Conservation (phyloP, 2,329 filamentous ascomycete genomes). For the Colletotrichum limetticola region DNA sequence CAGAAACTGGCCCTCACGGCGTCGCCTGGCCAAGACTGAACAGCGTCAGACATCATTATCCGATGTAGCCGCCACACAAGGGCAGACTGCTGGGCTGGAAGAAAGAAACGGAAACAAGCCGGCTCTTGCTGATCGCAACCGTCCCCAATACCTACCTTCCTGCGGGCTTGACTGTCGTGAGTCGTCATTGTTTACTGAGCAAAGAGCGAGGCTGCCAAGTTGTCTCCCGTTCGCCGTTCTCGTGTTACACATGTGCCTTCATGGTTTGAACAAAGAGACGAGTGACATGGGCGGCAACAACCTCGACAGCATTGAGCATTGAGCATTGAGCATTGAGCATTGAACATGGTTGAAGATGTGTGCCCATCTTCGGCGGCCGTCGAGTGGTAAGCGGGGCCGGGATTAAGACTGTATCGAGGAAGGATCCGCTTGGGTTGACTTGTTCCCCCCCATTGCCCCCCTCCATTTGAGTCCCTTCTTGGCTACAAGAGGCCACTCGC, state of each 20-base stretch:
- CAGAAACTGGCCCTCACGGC: not conserved
- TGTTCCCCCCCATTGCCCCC: not conserved
- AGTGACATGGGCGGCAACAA: not conserved
- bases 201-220: not conserved
- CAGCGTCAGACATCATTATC: not conserved
- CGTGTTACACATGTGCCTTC: slow-evolving; percentile 16
- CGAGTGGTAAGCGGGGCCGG: slow-evolving; percentile 20
- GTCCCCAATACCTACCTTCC: not conserved
- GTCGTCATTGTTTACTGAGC: not conserved
- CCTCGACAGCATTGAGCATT: no score
- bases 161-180: not conserved
- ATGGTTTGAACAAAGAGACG: not conserved
- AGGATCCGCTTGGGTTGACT: slow-evolving; percentile 20
- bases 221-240: not conserved
- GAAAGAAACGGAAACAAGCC: not conserved
- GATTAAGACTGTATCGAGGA: slow-evolving; percentile 33
- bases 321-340: no score
- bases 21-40: not conserved
- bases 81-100: not conserved
- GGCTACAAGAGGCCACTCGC: not conserved
- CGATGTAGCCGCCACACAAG: not conserved
- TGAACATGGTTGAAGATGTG: no score
- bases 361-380: slow-evolving; percentile 13
- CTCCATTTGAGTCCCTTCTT: not conserved
- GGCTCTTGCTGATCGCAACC: not conserved